These are phyloP conservation scores for Fistulifera solaris DNA, from an alignment of 108 stramenopile genomes.

Conservation along the genomic window DNA sequence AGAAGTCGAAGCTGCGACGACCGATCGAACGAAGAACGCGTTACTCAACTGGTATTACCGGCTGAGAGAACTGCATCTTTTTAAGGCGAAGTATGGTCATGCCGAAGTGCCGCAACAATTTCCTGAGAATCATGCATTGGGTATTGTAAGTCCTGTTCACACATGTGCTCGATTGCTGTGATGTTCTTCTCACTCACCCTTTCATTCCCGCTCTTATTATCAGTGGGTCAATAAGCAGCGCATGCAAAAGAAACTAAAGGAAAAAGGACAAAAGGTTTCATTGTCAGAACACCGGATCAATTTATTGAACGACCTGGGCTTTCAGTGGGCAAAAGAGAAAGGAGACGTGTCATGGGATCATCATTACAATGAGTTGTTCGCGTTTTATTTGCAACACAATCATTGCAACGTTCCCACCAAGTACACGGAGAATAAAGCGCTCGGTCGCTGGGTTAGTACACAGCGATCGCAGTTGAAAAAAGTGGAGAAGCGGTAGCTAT, in stretches of 20 bases:
- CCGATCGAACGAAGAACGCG: conserved; percentile 18
- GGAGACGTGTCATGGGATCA: conserved; percentile 45
- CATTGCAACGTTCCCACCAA: conserved; percentile 47
- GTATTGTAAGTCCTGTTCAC: conserved; percentile 26
- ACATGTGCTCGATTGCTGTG: too few relatives aligned
- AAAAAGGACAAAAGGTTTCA: conserved; percentile 24
- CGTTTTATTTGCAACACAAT: conserved; percentile 29
- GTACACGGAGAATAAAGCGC: conserved; percentile 28
- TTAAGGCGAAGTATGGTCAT: conserved; percentile 27
- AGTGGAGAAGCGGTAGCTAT: neutral
- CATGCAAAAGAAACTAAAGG: conserved; percentile 43
- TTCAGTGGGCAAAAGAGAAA: conserved; percentile 49
- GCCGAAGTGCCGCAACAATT: conserved; percentile 53
- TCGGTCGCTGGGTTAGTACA: conserved; percentile 49
- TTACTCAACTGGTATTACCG: conserved; percentile 35
- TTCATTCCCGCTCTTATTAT: neutral
- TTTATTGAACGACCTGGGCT: conserved; percentile 35
- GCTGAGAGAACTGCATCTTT: conserved; percentile 27
- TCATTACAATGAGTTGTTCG: conserved; percentile 28
- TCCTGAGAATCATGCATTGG: conserved; percentile 24
- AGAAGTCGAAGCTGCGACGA: conserved; percentile 20
- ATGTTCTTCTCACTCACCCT: neutral
- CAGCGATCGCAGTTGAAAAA: conserved; percentile 11
- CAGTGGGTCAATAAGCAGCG: conserved; percentile 49
- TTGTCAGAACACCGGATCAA: conserved; percentile 26